Conservation (phyloP, 129 eudicot species). For the Glebionis coronaria region DNA sequence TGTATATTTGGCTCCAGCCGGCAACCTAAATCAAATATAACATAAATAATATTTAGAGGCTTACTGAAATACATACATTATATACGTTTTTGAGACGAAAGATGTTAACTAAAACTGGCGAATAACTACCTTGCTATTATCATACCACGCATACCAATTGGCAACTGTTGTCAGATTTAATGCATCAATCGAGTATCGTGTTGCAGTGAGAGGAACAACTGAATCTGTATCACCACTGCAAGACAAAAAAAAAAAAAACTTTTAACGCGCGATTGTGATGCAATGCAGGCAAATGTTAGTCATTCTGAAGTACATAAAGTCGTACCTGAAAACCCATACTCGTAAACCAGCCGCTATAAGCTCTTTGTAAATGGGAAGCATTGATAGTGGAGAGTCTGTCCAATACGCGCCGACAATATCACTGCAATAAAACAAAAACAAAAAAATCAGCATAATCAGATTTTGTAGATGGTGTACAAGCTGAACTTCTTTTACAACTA, state of each 20-base stretch:
- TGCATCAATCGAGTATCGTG: slow-evolving; percentile 80
- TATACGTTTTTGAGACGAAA: background rate
- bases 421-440: slow-evolving; percentile 36
- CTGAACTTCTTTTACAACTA: background rate
- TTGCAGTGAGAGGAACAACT: slow-evolving; percentile 82
- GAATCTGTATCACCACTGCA: slow-evolving; percentile 88
- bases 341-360: slow-evolving; percentile 78
- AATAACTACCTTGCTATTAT: slow-evolving; percentile 52
- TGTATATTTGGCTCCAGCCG: slow-evolving; percentile 85
- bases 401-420: slow-evolving; percentile 76
- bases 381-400: slow-evolving; percentile 84
- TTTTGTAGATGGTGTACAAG: background rate
- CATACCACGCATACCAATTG: slow-evolving; percentile 88
- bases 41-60: background rate
- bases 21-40: slow-evolving; percentile 53
- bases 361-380: slow-evolving; percentile 93
- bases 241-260: background rate
- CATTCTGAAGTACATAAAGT: background rate
- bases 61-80: background rate
- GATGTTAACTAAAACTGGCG: background rate
- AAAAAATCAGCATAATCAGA: background rate
- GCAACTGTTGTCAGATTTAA: slow-evolving; percentile 66
- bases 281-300: too few species aligned
- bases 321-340: slow-evolving; percentile 94
- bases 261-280: too few species aligned